Conservation (phyloP, 75 land plant species). For the Pinus albicaulis region DNA sequence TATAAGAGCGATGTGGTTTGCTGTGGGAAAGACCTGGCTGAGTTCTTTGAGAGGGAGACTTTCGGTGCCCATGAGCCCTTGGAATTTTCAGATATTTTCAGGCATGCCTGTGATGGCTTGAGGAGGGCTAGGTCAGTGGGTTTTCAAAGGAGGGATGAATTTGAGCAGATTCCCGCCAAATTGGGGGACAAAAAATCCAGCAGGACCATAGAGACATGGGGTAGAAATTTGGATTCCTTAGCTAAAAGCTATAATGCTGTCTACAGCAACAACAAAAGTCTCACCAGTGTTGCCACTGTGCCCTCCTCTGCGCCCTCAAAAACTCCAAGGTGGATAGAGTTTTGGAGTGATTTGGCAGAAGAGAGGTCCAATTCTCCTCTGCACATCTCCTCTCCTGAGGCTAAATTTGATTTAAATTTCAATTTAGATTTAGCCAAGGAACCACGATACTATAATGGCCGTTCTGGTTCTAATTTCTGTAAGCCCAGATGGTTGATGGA, state of each 20-base stretch:
- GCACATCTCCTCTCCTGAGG: background rate
- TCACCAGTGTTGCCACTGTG: constrained; percentile 19
- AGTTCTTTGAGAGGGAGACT: constrained; percentile 28
- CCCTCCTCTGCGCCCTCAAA: constrained; percentile 20
- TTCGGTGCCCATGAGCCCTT: background rate
- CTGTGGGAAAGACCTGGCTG: constrained; percentile 47
- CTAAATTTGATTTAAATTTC: background rate
- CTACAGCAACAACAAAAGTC: background rate
- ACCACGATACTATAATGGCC: background rate
- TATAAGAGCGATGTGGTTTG: constrained; percentile 24
- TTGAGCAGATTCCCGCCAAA: background rate
- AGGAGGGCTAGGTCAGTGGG: constrained; percentile 2
- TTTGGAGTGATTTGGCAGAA: constrained; percentile 82
- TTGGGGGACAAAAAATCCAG: background rate
- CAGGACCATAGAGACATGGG: constrained; percentile 19
- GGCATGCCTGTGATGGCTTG: background rate
- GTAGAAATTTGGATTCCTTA: constrained; percentile 36
- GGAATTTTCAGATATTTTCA: constrained; percentile 4
- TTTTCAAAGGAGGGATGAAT: background rate
- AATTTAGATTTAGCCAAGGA: background rate
- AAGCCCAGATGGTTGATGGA: constrained; percentile 62
- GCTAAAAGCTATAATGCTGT: constrained; percentile 9
- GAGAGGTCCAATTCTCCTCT: constrained; percentile 17
- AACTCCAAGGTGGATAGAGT: constrained; percentile 70
- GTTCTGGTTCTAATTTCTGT: background rate